phyloP scores from a whole-genome alignment of 768 basidiomycete genomes.

The Suillus tomentosus region DNA sequence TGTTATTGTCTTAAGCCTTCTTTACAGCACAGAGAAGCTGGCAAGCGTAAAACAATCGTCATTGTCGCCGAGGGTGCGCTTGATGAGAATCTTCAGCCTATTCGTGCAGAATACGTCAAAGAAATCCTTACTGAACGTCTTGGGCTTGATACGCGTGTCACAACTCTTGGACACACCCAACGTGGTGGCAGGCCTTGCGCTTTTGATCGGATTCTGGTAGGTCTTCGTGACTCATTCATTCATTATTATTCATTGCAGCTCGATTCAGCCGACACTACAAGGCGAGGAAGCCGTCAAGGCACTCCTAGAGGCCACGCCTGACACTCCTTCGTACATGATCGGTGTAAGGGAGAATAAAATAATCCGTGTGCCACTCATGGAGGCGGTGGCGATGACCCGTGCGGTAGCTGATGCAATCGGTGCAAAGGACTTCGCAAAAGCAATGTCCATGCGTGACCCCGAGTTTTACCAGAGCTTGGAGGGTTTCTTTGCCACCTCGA shows the following conservation, averaged over 20 bases:
- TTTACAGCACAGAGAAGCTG: slow-evolving; percentile 79
- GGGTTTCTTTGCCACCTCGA: slow-evolving; percentile 80
- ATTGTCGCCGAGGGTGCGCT: slow-evolving; percentile 97
- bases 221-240: slow-evolving; percentile 20
- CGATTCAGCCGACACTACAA: slow-evolving; percentile 88
- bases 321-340: slow-evolving; percentile 97
- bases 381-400: slow-evolving; percentile 91
- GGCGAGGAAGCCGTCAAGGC: slow-evolving; percentile 92
- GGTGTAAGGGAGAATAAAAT: slow-evolving; percentile 96
- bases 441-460: slow-evolving; percentile 86
- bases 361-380: slow-evolving; percentile 85
- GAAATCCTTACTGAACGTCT: slow-evolving; percentile 83
- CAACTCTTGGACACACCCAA: slow-evolving; percentile 95
- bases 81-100: slow-evolving; percentile 87
- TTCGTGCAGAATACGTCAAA: slow-evolving; percentile 89
- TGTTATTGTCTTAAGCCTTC: slow-evolving; percentile 1
- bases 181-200: slow-evolving; percentile 94
- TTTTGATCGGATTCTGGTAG: slow-evolving; percentile 86
- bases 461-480: slow-evolving; percentile 88
- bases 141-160: slow-evolving; percentile 93
- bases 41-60: slow-evolving; percentile 98
- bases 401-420: slow-evolving; percentile 82
- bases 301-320: slow-evolving; percentile 80
- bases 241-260: slow-evolving; percentile 8
- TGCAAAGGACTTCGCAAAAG: slow-evolving; percentile 80